phyloP scores from a whole-genome alignment of 768 basidiomycete genomes.

The Calocybe cyanea region DNA sequence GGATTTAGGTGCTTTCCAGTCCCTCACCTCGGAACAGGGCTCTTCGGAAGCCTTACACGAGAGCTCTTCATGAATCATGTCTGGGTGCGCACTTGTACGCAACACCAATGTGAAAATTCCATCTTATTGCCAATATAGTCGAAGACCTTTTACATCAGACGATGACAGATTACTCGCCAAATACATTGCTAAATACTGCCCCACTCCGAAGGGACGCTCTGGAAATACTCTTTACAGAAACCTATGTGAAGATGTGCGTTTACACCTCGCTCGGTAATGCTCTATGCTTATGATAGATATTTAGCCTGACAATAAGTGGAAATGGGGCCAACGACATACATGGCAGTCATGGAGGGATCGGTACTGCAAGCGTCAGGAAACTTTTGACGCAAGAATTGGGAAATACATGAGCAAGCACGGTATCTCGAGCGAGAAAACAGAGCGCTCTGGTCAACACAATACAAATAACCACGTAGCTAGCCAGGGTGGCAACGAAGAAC shows the following conservation, averaged over 20 bases:
- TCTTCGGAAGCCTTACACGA: too few relatives aligned
- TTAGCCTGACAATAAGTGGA: slow-evolving; percentile 40
- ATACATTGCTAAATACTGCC: slow-evolving; percentile 49
- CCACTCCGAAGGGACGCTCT: slow-evolving; percentile 33
- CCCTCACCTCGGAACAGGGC: too few relatives aligned
- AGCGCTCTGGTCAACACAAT: slow-evolving; percentile 7
- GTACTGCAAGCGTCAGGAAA: slow-evolving; percentile 42
- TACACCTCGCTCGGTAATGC: background rate
- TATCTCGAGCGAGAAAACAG: slow-evolving; percentile 10
- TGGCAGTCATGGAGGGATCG: slow-evolving; percentile 64
- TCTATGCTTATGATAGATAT: background rate
- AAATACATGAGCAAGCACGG: slow-evolving; percentile 32
- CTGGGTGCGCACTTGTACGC: slow-evolving; percentile 4
- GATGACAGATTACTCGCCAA: slow-evolving; percentile 42
- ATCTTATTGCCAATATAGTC: slow-evolving; percentile 8
- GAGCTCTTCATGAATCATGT: too few relatives aligned
- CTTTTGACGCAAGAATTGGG: slow-evolving; percentile 41
- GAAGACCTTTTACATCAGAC: slow-evolving; percentile 27
- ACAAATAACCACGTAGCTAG: slow-evolving; percentile 1
- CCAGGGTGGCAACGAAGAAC: background rate
- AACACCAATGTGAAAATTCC: background rate
- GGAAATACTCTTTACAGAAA: slow-evolving; percentile 42
- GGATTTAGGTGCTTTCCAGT: too few relatives aligned
- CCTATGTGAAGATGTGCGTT: slow-evolving; percentile 44
- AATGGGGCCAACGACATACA: slow-evolving; percentile 48